Evolutionary conservation across 2,329 filamentous ascomycete species (phyloP), one percentile per base, ranked within the genome.

Genomic region (Pseudocercospora macadamiae): DNA sequence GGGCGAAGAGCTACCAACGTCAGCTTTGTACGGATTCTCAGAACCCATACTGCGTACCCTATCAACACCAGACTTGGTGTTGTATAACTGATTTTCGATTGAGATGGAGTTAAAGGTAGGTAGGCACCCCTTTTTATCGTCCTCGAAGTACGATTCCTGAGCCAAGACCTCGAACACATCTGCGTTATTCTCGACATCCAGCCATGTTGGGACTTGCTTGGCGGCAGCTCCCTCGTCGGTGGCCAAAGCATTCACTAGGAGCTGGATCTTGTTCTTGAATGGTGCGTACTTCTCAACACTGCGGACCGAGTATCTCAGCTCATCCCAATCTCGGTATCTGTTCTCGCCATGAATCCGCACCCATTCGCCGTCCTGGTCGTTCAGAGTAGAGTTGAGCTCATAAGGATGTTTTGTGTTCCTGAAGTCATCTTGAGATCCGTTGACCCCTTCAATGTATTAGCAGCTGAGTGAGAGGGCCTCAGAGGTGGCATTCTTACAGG

Each of bases 241-340:
- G 23, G 7, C n/a, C 16, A 55, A 45, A 9, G 55, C 44, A 12
- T 52, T 57, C 16, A 53, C 55, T 77, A 57, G 26, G 1, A 57
- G 9, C 21, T 57, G 55, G 14, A 57, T 57, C 47, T 57, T 57
- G 55, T 57, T 57, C 9, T 45, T 48, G 39, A 57, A 57, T 3
- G 47, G 55, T 2, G 55, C 55, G 28, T 53, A 36, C 12, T 25
- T 28, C 48, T 47, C 36, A 0, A 57, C 28, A 18, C 55, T 57
- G 4, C 55, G 47, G 5, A 57, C 18, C 3, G 55, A 57, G n/a
- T 57, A 57, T n/a, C 37, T 57, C 34, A 53, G 12, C 55, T 57
- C 55, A 14, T 57, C 48, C 55, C 55, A 57, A 18, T 57, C 55
- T 2, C 55, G 9, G 18, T 57, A 57, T 3, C 55, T 19, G 26